Evolutionary conservation across 129 eudicot genomes (phyloP).

Genomic region (Escallonia rubra): DNA sequence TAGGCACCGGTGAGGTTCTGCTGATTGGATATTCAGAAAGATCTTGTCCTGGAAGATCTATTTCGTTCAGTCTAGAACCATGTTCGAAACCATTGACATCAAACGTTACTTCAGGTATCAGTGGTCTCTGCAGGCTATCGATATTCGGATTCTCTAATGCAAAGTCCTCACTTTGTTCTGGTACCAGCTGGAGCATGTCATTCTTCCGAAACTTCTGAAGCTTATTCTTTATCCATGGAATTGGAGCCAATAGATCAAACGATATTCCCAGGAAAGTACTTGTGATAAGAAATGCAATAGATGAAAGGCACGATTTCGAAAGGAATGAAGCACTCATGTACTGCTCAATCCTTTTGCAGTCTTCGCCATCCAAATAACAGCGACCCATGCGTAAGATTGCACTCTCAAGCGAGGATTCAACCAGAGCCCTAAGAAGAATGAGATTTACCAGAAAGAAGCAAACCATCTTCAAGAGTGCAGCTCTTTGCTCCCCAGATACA

Average conservation of each 20-base stretch:
- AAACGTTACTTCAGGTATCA: slow-evolving; percentile 40
- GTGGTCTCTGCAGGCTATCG: slow-evolving; percentile 62
- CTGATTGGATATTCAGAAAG: slow-evolving; percentile 87
- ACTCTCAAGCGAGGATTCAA: slow-evolving; percentile 84
- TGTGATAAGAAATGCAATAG: slow-evolving; percentile 83
- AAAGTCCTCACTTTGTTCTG: slow-evolving; percentile 73
- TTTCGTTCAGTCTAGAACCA: slow-evolving; percentile 11
- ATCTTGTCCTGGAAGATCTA: slow-evolving; percentile 54
- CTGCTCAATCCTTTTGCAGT: slow-evolving; percentile 89
- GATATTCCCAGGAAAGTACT: slow-evolving; percentile 96
- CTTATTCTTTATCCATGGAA: slow-evolving; percentile 90
- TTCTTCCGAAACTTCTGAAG: slow-evolving; percentile 78
- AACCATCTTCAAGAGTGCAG: slow-evolving; percentile 90
- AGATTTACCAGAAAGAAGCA: slow-evolving; percentile 97
- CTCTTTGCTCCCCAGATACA: slow-evolving; percentile 91
- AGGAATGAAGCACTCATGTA: slow-evolving; percentile 85
- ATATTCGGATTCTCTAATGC: slow-evolving; percentile 58
- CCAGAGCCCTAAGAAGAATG: slow-evolving; percentile 79
- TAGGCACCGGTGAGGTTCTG: slow-evolving; percentile 95
- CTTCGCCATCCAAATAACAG: slow-evolving; percentile 97
- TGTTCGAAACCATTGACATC: slow-evolving; percentile 13
- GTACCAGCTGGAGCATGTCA: slow-evolving; percentile 95
- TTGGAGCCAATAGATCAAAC: slow-evolving; percentile 80
- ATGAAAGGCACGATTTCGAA: slow-evolving; percentile 89
- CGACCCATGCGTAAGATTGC: slow-evolving; percentile 82